phyloP scores from a whole-genome alignment of 1,284 basidiomycete species.

The Irpex rosettiformis region DNA sequence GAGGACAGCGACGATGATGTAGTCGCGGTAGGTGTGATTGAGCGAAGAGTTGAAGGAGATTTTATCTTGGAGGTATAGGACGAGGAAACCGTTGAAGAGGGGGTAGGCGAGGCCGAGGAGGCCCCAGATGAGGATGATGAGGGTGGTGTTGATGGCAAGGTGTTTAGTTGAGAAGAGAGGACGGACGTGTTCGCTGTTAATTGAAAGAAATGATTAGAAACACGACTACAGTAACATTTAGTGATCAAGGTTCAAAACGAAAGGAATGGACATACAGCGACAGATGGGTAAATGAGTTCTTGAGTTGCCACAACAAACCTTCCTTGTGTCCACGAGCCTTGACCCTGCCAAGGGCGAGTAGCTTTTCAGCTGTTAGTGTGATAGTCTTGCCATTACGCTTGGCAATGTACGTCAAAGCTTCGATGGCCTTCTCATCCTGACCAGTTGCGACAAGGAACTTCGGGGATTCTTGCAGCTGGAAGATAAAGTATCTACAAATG shows the following conservation, averaged over 20 bases:
- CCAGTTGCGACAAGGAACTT: slow-evolving; percentile 76
- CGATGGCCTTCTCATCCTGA: slow-evolving; percentile 67
- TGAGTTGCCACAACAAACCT: background rate
- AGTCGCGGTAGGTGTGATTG: slow-evolving; percentile 3
- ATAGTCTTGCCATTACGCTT: slow-evolving; percentile 57
- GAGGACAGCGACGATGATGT: background rate
- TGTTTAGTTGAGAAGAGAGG: background rate
- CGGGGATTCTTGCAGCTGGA: slow-evolving; percentile 73
- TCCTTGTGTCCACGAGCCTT: background rate
- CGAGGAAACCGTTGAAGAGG: slow-evolving; percentile 4
- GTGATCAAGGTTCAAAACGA: too few relatives aligned
- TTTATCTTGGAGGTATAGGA: background rate
- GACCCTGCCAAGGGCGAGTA: slow-evolving; percentile 21
- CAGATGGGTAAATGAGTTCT: background rate
- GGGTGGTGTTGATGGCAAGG: background rate
- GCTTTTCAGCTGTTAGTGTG: slow-evolving; percentile 45
- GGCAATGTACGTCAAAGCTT: slow-evolving; percentile 66
- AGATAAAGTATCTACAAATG: slow-evolving; percentile 59
- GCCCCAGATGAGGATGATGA: slow-evolving; percentile 1
- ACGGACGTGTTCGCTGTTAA: background rate
- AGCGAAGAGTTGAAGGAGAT: background rate
- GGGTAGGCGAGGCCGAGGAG: slow-evolving; percentile 6
- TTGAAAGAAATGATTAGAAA: background rate
- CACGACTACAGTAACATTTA: background rate
- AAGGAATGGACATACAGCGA: background rate